Conservation (phyloP, 1,284 basidiomycete genomes). For the Cystobasidium sp. region DNA sequence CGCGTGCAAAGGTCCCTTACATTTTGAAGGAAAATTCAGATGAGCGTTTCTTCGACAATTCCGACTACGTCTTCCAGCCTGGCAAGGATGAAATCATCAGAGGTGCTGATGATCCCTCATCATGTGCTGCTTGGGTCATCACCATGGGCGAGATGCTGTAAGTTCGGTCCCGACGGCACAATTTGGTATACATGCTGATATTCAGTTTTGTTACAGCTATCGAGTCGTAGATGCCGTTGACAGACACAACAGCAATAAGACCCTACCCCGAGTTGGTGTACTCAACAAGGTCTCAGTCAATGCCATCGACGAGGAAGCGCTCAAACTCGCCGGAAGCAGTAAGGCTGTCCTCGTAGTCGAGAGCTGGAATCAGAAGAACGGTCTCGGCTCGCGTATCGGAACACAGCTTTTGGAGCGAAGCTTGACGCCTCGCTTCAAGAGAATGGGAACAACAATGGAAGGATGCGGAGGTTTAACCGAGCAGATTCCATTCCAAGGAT, state of each 20-base stretch:
- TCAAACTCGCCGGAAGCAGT: slow-evolving; percentile 71
- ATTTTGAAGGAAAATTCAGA: slow-evolving; percentile 75
- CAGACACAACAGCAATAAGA: slow-evolving; percentile 63
- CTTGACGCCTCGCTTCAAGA: slow-evolving; percentile 75
- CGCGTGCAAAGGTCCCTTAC: slow-evolving; percentile 81
- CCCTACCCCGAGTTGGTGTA: slow-evolving; percentile 76
- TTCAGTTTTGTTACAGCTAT: slow-evolving; percentile 70
- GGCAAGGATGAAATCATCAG: slow-evolving; percentile 77
- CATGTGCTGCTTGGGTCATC: slow-evolving; percentile 74
- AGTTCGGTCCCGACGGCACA: neutral
- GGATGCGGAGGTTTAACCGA: slow-evolving; percentile 80
- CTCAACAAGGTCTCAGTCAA: slow-evolving; percentile 83
- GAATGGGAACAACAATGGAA: slow-evolving; percentile 74
- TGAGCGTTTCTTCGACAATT: slow-evolving; percentile 68
- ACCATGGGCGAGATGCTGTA: slow-evolving; percentile 64
- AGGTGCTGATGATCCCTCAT: slow-evolving; percentile 58
- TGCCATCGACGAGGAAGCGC: slow-evolving; percentile 74
- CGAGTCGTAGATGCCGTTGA: slow-evolving; percentile 78
- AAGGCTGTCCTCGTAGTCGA: slow-evolving; percentile 80
- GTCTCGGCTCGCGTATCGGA: slow-evolving; percentile 68
- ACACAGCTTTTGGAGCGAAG: slow-evolving; percentile 80
- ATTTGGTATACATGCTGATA: neutral
- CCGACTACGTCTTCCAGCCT: slow-evolving; percentile 73
- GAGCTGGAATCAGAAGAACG: slow-evolving; percentile 83
- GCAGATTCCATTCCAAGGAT: slow-evolving; percentile 55